Base-by-base conservation (phyloP, 495 filamentous ascomycete species). In the Xylaria scruposa region DNA sequence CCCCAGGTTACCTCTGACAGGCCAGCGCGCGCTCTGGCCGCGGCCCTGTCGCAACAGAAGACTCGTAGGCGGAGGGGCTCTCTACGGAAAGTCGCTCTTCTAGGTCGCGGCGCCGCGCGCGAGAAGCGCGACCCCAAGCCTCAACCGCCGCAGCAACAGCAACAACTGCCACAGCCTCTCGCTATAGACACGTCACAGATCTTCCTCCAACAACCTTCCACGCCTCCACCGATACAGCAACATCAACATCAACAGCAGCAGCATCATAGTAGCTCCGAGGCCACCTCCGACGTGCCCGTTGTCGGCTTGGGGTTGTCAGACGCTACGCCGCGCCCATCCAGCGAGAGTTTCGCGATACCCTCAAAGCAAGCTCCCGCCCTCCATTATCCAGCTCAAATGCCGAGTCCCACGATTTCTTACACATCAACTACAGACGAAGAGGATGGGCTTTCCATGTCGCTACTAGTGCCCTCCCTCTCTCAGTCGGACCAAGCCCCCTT, bases 391-490 rank as follows among this genome's bases (percentile, higher is more conserved):
- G 75, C 72, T 54, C 73, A 77, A 75, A 78, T 83, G 58, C 87
- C 85, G 42, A 90, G 88, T 72, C 88, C 87, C 33, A 83, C 86
- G 58, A 85, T 89, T 60, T 85, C 86, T 49, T 92, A 92, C 73
- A 90, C 89, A 58, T 88, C 87, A 17, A 94, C 91, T 9, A 94
- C 92, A 10, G 92, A 95, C 75, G 93, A 95, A 70, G 93, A 97
- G 63, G 93, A 97, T 60, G 80, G 87, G 10, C 79, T 92, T 12
- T 76, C 82, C 24, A 59, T 76, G 70, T 74, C 77, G 2, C 21
- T 78, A 64, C 77, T 71, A 24, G 74, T 73, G 15, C 72, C 77
- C 19, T 74, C 71, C 62, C 82, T 76, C n/a, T 80, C 77, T 51
- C 81, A 74, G 15, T 79, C 84, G 9, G 85, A 86, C 21, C 79